Base-by-base conservation (phyloP, 176 grass and related monocot species). In the Miscanthus lutarioriparius region DNA sequence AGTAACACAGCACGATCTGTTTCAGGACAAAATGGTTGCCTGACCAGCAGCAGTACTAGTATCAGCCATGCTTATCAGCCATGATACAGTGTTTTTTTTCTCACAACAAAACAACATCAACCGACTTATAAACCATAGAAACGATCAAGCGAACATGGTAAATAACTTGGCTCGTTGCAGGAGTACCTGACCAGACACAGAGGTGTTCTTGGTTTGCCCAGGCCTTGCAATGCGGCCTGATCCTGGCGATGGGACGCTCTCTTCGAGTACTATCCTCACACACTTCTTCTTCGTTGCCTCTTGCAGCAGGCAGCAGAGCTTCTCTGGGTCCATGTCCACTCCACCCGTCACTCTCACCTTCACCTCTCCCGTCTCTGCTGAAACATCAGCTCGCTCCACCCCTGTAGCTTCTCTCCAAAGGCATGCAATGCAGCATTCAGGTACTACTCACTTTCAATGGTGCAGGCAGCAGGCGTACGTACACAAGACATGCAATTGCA, bases 231-330 rank as follows among this genome's bases (percentile, higher is more conserved):
- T 44, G 16, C 19, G 73, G 19, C 16, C 23, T 64, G 51, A 2
- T n/a, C 54, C 54, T n/a, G 54, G 8, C 58, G 3, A 25, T 25
- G 58, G 9, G n/a, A 1, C 5, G 53, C 26, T 67, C 6, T 47
- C 13, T 5, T 61, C 13, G 36, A 45, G 56, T 26, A 74, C 58
- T 27, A 80, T 79, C 44, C 25, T 73, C 54, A 84, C 74, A 43
- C 28, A 45, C 56, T 88, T 88, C 33, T 88, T 88, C 80, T 83
- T 51, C 6, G 80, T 83, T 5, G 72, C 33, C 49, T 73, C 81
- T 15, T 41, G 58, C 56, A 88, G 64, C 75, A 26, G 23, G 67
- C 58, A 88, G 12, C 41, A 15, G 22, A 85, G 64, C 78, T 82
- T 86, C 68, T 51, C 75, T 16, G 84, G 38, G 4, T 80, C 70